Evolutionary conservation across 345 rosid genomes (phyloP).

Genomic region (Citrus cavaleriei): DNA sequence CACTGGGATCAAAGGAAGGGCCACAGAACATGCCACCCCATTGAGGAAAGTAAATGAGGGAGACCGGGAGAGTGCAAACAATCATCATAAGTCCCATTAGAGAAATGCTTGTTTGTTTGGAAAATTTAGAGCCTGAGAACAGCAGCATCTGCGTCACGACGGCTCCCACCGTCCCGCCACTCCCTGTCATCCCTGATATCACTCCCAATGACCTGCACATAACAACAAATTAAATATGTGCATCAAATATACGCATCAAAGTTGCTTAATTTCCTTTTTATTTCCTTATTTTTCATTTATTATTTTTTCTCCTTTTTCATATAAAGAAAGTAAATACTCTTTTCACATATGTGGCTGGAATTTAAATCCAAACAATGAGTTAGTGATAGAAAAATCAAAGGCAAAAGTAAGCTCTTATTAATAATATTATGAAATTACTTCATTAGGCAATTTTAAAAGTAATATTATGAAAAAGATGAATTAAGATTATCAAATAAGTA

Average conservation of each 20-base stretch:
- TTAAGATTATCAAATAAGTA: too few relatives aligned
- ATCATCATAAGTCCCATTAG: conserved; percentile 80
- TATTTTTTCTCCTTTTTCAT: too few relatives aligned
- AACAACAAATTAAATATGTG: background rate
- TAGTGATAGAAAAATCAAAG: too few relatives aligned
- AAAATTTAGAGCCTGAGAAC: conserved; percentile 53
- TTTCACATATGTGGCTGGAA: too few relatives aligned
- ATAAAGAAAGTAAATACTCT: too few relatives aligned
- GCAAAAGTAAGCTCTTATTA: too few relatives aligned
- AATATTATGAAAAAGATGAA: too few relatives aligned
- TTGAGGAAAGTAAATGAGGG: conserved; percentile 52
- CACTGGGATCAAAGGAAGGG: conserved; percentile 23
- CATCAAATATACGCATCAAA: background rate
- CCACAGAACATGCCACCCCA: conserved; percentile 64
- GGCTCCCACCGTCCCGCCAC: conserved; percentile 81
- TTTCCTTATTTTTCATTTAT: too few relatives aligned
- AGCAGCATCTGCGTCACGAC: conserved; percentile 61
- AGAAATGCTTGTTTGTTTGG: conserved; percentile 66
- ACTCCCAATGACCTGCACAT: conserved; percentile 69
- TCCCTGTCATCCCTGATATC: conserved; percentile 80
- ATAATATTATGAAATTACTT: too few relatives aligned
- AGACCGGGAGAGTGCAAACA: conserved; percentile 42
- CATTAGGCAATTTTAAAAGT: too few relatives aligned
- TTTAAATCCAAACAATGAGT: too few relatives aligned
- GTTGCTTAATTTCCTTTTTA: background rate